Evolutionary conservation across 768 basidiomycete species (phyloP).

Genomic region (Cubamyces lactineus): DNA sequence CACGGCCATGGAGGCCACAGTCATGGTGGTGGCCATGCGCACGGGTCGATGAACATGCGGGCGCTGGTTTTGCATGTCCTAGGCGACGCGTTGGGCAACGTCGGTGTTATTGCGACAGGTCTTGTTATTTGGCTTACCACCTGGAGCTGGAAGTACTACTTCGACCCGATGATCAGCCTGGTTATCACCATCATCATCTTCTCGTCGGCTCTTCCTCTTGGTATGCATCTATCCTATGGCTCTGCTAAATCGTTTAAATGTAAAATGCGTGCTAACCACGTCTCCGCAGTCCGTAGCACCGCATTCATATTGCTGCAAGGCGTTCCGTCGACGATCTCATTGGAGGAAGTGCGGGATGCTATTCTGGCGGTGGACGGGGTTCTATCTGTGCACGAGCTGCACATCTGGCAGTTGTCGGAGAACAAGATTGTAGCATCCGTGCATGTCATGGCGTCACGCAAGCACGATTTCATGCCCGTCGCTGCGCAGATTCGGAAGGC

Average conservation of each 20-base stretch:
- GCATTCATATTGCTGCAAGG: slow-evolving; percentile 96
- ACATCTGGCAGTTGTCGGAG: slow-evolving; percentile 98
- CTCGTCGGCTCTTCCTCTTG: slow-evolving; percentile 90
- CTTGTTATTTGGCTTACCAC: slow-evolving; percentile 90
- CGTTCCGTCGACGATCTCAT: slow-evolving; percentile 85
- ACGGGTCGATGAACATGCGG: slow-evolving; percentile 94
- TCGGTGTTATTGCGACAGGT: slow-evolving; percentile 95
- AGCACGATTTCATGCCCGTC: slow-evolving; percentile 89
- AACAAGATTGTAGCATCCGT: slow-evolving; percentile 94
- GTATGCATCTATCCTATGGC: slow-evolving; percentile 39
- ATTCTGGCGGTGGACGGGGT: slow-evolving; percentile 87
- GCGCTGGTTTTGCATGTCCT: slow-evolving; percentile 93
- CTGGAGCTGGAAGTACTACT: slow-evolving; percentile 88
- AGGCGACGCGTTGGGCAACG: slow-evolving; percentile 96
- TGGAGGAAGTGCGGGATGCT: slow-evolving; percentile 84
- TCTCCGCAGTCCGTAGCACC: slow-evolving; percentile 72
- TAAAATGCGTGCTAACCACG: slow-evolving; percentile 3
- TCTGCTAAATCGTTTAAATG: not conserved
- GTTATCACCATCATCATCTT: slow-evolving; percentile 97
- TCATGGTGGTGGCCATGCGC: slow-evolving; percentile 26
- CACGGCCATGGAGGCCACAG: slow-evolving; percentile 11
- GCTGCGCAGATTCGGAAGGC: slow-evolving; percentile 81
- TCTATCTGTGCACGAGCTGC: slow-evolving; percentile 87
- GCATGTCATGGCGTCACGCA: slow-evolving; percentile 83
- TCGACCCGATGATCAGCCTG: slow-evolving; percentile 90